Conservation (phyloP, 371 early-diverging fungal genomes). For the Mortierella sp. region DNA sequence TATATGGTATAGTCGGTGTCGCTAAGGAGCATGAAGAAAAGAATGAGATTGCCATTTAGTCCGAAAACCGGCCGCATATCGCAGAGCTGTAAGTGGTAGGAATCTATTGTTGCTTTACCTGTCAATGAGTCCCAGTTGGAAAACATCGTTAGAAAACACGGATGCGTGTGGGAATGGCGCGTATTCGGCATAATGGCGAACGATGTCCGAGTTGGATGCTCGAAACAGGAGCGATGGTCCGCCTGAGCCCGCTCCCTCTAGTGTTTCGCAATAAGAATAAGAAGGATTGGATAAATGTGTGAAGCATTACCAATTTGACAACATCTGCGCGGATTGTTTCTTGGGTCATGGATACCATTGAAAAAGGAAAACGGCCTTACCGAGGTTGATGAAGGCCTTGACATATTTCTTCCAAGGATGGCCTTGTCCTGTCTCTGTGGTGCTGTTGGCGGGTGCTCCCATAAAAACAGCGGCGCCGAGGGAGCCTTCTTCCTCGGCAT, state of each 20-base stretch:
- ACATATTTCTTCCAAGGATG: constrained; percentile 84
- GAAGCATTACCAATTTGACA: neutral
- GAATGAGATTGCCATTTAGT: too few species aligned
- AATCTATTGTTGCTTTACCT: constrained; percentile 56
- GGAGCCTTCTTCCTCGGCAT: constrained; percentile 85
- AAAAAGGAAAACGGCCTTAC: constrained; percentile 44
- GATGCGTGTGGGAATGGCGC: constrained; percentile 63
- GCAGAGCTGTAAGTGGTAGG: neutral
- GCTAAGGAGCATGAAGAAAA: constrained; percentile 39
- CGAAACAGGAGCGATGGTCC: constrained; percentile 81
- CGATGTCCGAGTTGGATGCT: constrained; percentile 65
- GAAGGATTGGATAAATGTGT: neutral
- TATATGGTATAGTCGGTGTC: constrained; percentile 80
- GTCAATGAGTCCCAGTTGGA: constrained; percentile 67
- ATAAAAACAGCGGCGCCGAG: constrained; percentile 80
- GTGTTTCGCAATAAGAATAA: neutral
- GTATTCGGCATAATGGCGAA: constrained; percentile 59
- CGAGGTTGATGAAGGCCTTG: constrained; percentile 83
- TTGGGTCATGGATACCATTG: neutral
- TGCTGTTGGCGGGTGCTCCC: constrained; percentile 43
- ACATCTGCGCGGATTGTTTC: neutral
- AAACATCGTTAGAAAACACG: constrained; percentile 74
- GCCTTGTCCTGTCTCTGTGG: constrained; percentile 31
- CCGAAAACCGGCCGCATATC: neutral
- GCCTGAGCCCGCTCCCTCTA: constrained; percentile 83